phyloP scores from a whole-genome alignment of 2,329 filamentous ascomycete species.

The Colletotrichum gloeosporioides region DNA sequence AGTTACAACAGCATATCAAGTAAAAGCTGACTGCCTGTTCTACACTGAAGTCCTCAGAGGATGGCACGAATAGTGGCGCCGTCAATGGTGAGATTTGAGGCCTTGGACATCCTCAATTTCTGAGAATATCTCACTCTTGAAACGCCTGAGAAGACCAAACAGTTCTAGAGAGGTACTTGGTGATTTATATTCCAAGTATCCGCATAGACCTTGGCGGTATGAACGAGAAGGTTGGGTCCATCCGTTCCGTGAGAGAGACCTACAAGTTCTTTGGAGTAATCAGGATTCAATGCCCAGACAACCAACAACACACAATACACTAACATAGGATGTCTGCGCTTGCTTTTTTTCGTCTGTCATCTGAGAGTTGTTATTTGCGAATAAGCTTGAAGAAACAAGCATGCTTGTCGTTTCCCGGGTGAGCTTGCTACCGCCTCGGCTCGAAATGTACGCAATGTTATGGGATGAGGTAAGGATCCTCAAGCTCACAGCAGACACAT shows the following conservation, averaged over 20 bases:
- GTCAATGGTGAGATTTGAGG: too few relatives aligned
- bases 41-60: too few relatives aligned
- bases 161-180: not conserved
- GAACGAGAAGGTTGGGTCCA: fast-evolving
- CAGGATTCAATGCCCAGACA: not conserved
- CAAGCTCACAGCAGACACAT: not conserved
- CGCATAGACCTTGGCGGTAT: not conserved
- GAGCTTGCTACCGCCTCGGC: not conserved
- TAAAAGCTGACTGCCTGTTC: not conserved
- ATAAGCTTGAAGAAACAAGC: not conserved
- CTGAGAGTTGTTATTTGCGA: too few relatives aligned
- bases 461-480: not conserved
- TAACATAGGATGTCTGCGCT: not conserved
- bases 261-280: not conserved
- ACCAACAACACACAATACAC: fast-evolving
- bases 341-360: fast-evolving
- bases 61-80: too few relatives aligned
- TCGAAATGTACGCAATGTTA: not conserved
- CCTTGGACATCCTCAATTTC: fast-evolving
- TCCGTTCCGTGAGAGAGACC: not conserved
- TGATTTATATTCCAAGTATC: not conserved
- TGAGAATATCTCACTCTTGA: too few relatives aligned
- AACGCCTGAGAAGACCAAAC: not conserved
- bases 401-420: not conserved
- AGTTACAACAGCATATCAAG: not conserved